Conservation (phyloP, 331 rosid genomes). For the Rosa hybrid region DNA sequence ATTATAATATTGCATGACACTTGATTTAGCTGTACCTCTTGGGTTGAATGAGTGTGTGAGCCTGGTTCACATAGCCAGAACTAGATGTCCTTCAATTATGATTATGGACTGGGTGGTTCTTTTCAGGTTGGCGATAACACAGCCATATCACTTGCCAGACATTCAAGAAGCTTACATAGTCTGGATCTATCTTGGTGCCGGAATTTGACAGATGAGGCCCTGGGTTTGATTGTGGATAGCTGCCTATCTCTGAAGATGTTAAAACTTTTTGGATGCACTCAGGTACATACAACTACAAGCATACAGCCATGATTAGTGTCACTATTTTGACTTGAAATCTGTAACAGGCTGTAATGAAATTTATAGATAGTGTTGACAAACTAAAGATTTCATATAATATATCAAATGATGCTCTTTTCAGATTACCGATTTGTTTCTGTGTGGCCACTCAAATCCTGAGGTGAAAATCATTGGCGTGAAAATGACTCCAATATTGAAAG, state of each 20-base stretch:
- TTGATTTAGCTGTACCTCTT: neutral
- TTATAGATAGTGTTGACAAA: neutral
- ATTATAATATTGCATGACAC: neutral
- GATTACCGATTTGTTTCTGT: slow-evolving; percentile 66
- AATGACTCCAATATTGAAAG: slow-evolving; percentile 49
- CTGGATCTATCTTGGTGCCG: slow-evolving; percentile 93
- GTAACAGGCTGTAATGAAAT: neutral
- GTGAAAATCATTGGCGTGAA: slow-evolving; percentile 58
- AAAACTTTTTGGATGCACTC: slow-evolving; percentile 78
- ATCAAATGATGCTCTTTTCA: slow-evolving; percentile 23
- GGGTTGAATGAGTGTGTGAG: neutral
- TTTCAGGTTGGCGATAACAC: slow-evolving; percentile 71
- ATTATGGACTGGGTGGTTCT: slow-evolving; percentile 23
- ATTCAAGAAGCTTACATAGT: slow-evolving; percentile 53
- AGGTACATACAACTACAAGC: slow-evolving; percentile 42
- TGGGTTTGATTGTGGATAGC: slow-evolving; percentile 76
- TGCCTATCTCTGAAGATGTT: slow-evolving; percentile 72
- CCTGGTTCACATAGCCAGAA: neutral
- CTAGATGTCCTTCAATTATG: slow-evolving; percentile 15
- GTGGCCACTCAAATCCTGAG: slow-evolving; percentile 62
- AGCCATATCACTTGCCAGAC: slow-evolving; percentile 55
- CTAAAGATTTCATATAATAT: neutral
- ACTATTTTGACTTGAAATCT: neutral
- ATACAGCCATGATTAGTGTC: neutral
- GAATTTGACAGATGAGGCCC: slow-evolving; percentile 54